Evolutionary conservation across 768 basidiomycete species (phyloP), one percentile per base, ranked within the genome.

Genomic region (Rhodocollybia butyracea): DNA sequence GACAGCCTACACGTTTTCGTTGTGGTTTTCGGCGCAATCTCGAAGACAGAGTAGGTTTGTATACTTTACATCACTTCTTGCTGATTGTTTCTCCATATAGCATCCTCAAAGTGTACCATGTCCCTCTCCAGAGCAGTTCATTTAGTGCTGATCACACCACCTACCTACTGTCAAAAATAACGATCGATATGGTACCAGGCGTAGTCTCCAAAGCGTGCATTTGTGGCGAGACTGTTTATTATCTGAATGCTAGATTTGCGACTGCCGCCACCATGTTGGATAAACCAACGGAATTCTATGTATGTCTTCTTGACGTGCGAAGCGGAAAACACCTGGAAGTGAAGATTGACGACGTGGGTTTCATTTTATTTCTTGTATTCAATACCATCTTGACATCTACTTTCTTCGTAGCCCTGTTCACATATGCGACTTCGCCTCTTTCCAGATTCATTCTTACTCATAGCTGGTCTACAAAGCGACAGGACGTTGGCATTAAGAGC

Each of bases 341-440:
- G 4, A 57, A 61, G 8, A 51, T 71, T 29, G 59, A 62, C 34
- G 67, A 68, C 22, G 55, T 63, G 22, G 51, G 60, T 26, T 52
- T 51, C 64, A 11, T 59, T 51, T 40, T 36, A 1, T 29, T 34
- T 24, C 6, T 22, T 11, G 11, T 3, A 13, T 15, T 15, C 17
- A 15, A 50, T 10, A 27, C 26, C 8, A 5, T 21, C 10, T 50
- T 13, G 3, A 50, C 12, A 17, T 36, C 40, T 53, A n/a, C 10
- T 32, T 38, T 36, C 45, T 26, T 4, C 50, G 13, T 47, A 74
- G 73, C 59, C 63, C 21, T 65, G 74, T 24, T 62, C 66, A 21
- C 65, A 69, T 54, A 42, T 75, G 6, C 70, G 69, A 43, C 65
- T 74, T 36, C 65, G 66, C 41, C 54, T 76, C 32, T 66, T 62